Base-by-base conservation (phyloP, 2,329 filamentous ascomycete genomes). In the Trichoderma pleuroti region DNA sequence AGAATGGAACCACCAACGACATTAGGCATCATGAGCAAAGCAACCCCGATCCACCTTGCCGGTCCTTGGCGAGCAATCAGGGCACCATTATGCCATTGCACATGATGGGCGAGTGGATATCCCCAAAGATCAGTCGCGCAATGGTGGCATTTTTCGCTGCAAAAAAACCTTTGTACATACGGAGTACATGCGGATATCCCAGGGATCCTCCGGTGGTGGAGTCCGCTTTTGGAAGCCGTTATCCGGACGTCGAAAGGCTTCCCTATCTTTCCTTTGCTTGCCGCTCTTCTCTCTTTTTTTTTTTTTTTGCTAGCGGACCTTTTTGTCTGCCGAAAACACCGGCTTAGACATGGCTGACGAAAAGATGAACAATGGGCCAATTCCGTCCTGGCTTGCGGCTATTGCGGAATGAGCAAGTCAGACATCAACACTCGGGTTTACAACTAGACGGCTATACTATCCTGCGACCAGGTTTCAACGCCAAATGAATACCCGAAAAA, bases 11-110 rank as follows among this genome's bases (percentile, higher is more conserved):
- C 24, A 21, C 3, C 11, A 26, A 46, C 12, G 21, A 24, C 26
- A 68, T 60, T 68, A 68, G 65, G 56, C 65, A 68, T 60, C 54
- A 60, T 59, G 65, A 68, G 28, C 36, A 60, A 68, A 60, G 65
- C 65, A 68, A 24, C 21, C 24, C 12, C n/a, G n/a, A 11, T 12
- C 46, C 46, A 14, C 46, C 46, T 21, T 12, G n/a, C 7, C 46
- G 21, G 24, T 24, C n/a, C 46, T 52, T 52, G 46, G 46, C 46
- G n/a, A 49, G n/a, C 42, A 49, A 21, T 21, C 46, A 52, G 11
- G 46, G 11, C n/a, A 24, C 18, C 30, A 14, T 21, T 60, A 32
- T 34, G 57, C 57, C 61, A 63, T 21, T 34, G 26, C 39, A 49
- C 61, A 49, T 64, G 61, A 46, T 42, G 24, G 26, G 9, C 10